These are phyloP conservation scores for Dispira parvispora DNA, from an alignment of 192 early-diverging fungal genomes.

Conservation along the genomic window DNA sequence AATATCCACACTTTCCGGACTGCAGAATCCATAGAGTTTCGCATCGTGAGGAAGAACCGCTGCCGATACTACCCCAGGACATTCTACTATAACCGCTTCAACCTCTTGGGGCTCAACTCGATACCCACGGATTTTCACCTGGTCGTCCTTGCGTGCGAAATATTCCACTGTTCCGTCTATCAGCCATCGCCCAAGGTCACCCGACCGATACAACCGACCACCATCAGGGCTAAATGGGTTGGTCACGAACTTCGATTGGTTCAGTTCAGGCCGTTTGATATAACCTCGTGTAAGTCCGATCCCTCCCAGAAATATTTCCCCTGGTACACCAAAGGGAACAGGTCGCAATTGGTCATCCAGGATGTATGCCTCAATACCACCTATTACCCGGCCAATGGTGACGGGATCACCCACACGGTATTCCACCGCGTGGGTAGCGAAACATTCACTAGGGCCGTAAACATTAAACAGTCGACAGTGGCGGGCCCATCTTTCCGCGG, in stretches of 20 bases:
- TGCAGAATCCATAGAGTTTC: not conserved
- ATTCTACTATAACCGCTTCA: constrained; percentile 8
- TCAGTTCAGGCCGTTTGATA: constrained; percentile 1
- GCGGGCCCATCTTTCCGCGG: not conserved
- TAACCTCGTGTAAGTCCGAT: not conserved
- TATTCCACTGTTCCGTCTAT: not conserved
- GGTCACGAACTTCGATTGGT: not conserved
- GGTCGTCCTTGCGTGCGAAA: not conserved
- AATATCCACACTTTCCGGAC: not conserved
- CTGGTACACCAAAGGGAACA: constrained; percentile 17
- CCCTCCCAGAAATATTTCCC: constrained; percentile 20
- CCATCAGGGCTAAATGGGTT: not conserved
- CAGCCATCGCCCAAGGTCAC: constrained; percentile 7
- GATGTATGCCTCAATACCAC: constrained; percentile 11
- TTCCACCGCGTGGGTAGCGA: not conserved
- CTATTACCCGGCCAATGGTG: not conserved
- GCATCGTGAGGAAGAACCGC: constrained; percentile 14
- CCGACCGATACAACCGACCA: not conserved
- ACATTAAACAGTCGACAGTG: not conserved
- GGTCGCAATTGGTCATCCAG: constrained; percentile 7
- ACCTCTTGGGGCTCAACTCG: not conserved
- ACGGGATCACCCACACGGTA: not conserved
- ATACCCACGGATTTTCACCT: constrained; percentile 8
- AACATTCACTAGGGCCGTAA: not conserved
- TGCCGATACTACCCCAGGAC: constrained; percentile 13